Evolutionary conservation across 2,329 filamentous ascomycete species (phyloP), one percentile per base, ranked within the genome.

Genomic region (Magnaporthiopsis poae): DNA sequence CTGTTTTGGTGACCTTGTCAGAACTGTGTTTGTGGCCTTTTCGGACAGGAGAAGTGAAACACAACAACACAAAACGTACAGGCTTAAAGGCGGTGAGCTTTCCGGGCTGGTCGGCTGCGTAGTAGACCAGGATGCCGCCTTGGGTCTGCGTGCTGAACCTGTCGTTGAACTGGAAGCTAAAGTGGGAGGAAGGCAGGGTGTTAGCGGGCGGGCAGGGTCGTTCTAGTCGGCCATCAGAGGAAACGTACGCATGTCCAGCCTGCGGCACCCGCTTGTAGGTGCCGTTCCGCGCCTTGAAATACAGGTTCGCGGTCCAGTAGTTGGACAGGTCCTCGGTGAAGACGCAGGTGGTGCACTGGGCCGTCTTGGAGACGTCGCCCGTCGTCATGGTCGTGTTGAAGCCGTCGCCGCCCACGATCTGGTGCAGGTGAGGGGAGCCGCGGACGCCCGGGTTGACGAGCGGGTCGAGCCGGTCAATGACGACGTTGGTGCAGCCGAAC

Each of bases 71-170:
- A 27, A 27, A 85, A 89, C 69, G 80, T 82, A 75, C 82, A 65
- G 79, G 77, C 73, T 80, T 79, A 74, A 80, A 81, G 36, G 79
- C 79, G 3, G 78, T 80, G 66, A 80, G 76, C 67, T 75, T 73
- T 35, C 75, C 75, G 7, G 79, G 79, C 68, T 78, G 74, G n/a
- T 75, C 74, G 46, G 74, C 76, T 52, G 81, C 78, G 68, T 82
- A 81, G 75, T 82, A 82, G 11, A 82, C 79, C 0, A 80, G 74
- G 59, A 81, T 75, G 66, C 79, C 79, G 33, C 79, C 79, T 5
- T 75, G 69, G 1, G 74, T 80, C 60, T 79, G 74, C 21, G 77
- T 79, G 70, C 77, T 77, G 70, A 79, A 80, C 65, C 74, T 71
- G 68, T 80, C 78, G 66, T 72, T 74, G 70, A 80, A 77, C 68